Conservation (phyloP, 75 land plant genomes). For the Pinus tabuliformis region DNA sequence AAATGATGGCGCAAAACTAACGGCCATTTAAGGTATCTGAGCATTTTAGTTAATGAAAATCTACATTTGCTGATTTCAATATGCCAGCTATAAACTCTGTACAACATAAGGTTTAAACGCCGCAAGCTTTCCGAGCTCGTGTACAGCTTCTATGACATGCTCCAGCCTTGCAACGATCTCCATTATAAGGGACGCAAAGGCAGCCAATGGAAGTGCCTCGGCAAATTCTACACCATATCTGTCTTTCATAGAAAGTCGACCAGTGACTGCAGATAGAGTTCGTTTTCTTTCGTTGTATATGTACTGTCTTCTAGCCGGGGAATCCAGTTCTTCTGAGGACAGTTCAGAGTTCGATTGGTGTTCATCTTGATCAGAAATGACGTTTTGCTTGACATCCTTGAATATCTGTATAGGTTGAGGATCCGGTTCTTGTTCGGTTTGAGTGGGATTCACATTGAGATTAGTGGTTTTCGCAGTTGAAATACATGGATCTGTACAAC, state of each 20-base stretch:
- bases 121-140: constrained; percentile 40
- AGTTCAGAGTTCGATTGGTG: not conserved
- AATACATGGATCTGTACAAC: not conserved
- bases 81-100: too few relatives aligned
- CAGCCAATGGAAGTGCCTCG: constrained; percentile 13
- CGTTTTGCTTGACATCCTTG: not conserved
- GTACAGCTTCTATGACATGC: constrained; percentile 38
- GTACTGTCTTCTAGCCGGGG: too few relatives aligned
- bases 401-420: not conserved
- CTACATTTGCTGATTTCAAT: too few relatives aligned
- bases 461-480: not conserved
- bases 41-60: too few relatives aligned
- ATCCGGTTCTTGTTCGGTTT: too few relatives aligned
- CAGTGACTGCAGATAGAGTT: not conserved
- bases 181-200: constrained; percentile 27
- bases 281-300: not conserved
- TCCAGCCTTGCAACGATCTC: constrained; percentile 37
- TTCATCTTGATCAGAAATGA: not conserved
- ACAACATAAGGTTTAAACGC: constrained; percentile 16
- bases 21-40: too few relatives aligned
- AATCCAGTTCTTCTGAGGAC: not conserved
- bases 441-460: not conserved
- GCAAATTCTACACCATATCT: not conserved
- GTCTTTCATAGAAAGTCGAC: not conserved
- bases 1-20: too few relatives aligned